These are phyloP conservation scores for Bryoerythrophyllum caledonicum DNA, from an alignment of 225 moss, liverwort and hornwort genomes.

Conservation along the genomic window DNA sequence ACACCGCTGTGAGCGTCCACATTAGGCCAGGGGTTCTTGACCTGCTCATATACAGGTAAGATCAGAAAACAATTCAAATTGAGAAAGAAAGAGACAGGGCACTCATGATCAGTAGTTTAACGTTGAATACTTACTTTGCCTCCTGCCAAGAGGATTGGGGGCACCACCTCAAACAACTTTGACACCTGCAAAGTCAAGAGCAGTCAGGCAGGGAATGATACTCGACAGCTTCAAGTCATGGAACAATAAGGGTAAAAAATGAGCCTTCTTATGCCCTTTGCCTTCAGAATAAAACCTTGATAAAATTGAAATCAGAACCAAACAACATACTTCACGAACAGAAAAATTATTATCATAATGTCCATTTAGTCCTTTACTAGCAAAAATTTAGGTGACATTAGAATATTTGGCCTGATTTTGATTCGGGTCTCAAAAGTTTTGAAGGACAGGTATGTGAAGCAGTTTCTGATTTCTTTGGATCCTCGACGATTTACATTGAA, in stretches of 20 bases:
- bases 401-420: not conserved
- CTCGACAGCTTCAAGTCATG: not conserved
- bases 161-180: constrained; percentile 49
- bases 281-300: not conserved
- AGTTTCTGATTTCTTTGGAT: not conserved
- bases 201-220: not conserved
- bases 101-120: not conserved
- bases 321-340: not conserved
- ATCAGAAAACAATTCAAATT: not conserved
- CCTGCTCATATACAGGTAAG: constrained; percentile 19
- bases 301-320: not conserved
- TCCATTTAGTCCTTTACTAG: not conserved
- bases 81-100: not conserved
- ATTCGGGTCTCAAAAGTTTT: not conserved
- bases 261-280: not conserved
- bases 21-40: constrained; percentile 55
- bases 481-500: not conserved
- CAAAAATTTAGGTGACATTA: not conserved
- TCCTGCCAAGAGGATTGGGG: constrained; percentile 45
- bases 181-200: constrained; percentile 32
- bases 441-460: not conserved
- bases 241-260: too few relatives aligned
- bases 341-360: not conserved
- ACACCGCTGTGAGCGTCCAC: constrained; percentile 50
- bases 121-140: constrained; percentile 34